Evolutionary conservation across 805 yeast species (phyloP).

Genomic region (Ogataea methanolica): DNA sequence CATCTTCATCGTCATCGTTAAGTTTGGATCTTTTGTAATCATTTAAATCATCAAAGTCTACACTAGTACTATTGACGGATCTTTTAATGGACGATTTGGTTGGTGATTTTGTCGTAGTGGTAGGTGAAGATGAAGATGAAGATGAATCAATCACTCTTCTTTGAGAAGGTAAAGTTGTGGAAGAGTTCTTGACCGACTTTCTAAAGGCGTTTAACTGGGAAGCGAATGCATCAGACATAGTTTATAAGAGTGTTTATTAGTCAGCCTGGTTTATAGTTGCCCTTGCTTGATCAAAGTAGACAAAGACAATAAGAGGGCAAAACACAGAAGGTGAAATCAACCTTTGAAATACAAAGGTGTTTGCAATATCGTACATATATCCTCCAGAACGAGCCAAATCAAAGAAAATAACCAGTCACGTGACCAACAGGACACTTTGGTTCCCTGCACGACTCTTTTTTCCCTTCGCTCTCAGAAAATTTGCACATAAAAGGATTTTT

Average conservation of each 20-base stretch:
- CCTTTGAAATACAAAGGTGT: no score
- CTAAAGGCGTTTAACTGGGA: slow-evolving; percentile 59
- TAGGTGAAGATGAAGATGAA: neutral
- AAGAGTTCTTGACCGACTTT: slow-evolving; percentile 48
- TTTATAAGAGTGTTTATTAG: neutral
- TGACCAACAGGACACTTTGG: no score
- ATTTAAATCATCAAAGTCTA: slow-evolving; percentile 7
- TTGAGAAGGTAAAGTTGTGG: slow-evolving; percentile 45
- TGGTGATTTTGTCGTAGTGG: slow-evolving; percentile 1
- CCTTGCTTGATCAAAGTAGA: no score
- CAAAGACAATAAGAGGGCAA: no score
- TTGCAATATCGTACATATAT: no score
- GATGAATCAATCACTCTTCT: slow-evolving; percentile 24
- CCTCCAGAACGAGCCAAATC: no score
- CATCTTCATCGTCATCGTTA: slow-evolving; percentile 18
- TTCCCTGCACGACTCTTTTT: neutral
- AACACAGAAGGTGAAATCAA: no score
- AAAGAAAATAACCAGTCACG: no score
- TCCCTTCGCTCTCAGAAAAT: neutral
- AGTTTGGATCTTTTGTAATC: neutral
- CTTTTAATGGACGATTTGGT: slow-evolving; percentile 6
- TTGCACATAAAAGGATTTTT: neutral
- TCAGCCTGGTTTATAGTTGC: no score
- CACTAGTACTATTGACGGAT: slow-evolving; percentile 3
- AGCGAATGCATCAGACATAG: slow-evolving; percentile 29